Percentiles rank a stretch among this genome's conserved stretches.
phyloP scores from a whole-genome alignment of 1,284 basidiomycete genomes.

The Porodaedalea pini region DNA sequence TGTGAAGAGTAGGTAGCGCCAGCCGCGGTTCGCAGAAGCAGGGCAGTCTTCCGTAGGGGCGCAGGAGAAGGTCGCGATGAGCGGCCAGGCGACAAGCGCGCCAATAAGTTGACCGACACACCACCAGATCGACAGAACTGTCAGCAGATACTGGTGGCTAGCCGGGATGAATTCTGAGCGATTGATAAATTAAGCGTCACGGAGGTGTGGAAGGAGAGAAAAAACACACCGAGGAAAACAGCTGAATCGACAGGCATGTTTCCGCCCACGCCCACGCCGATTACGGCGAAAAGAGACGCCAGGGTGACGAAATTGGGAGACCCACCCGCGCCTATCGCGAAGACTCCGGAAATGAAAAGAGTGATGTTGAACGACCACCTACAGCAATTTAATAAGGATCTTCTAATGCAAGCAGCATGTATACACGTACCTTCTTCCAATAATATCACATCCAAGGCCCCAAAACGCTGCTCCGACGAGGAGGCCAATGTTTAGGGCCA shows the following conservation, averaged over 20 bases:
- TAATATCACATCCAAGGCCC: slow-evolving; percentile 57
- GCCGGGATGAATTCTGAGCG: slow-evolving; percentile 53
- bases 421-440: slow-evolving; percentile 48
- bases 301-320: slow-evolving; percentile 52
- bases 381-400: slow-evolving; percentile 26
- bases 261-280: slow-evolving; percentile 66
- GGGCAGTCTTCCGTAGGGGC: slow-evolving; percentile 36
- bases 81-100: slow-evolving; percentile 62
- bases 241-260: slow-evolving; percentile 77
- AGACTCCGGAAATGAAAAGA: slow-evolving; percentile 65
- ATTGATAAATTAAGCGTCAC: neutral
- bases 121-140: slow-evolving; percentile 65
- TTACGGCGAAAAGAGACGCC: slow-evolving; percentile 50
- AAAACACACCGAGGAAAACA: slow-evolving; percentile 62
- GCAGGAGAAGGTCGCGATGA: slow-evolving; percentile 63
- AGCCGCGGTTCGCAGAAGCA: slow-evolving; percentile 55
- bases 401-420: slow-evolving; percentile 12
- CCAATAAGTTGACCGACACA: slow-evolving; percentile 58
- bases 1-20: slow-evolving; percentile 43
- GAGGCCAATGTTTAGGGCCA: slow-evolving; percentile 59
- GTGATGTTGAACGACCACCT: slow-evolving; percentile 76
- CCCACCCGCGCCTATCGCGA: slow-evolving; percentile 58
- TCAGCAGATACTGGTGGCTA: slow-evolving; percentile 60
- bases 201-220: slow-evolving; percentile 3
- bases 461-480: slow-evolving; percentile 66